Evolutionary conservation across 331 rosid species (phyloP), one percentile per base, ranked within the genome.

Genomic region (Malus hybrid): DNA sequence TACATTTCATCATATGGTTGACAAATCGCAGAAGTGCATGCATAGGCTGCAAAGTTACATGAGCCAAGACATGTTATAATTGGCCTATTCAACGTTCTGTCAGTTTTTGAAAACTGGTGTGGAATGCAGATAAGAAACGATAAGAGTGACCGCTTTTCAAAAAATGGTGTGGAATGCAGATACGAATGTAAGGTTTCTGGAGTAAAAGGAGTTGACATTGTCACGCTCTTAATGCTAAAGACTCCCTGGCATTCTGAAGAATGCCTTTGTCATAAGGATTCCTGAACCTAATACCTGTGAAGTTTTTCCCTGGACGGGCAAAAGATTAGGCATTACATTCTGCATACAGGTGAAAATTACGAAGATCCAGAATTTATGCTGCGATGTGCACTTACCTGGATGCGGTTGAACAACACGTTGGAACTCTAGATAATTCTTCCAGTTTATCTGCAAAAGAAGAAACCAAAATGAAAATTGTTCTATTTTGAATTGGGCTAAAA

Each of bases 341-440:
- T 70, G 20, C 28, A 34, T n/a, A 24, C 39, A 65, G 57, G 50
- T 18, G 20, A 27, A 12, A 73, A 54, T 62, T 6, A 36, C 32
- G 20, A 61, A 16, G n/a, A 56, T 57, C 4, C 10, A 10, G 28
- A 66, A 61, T 19, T 29, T 2, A 3, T 70, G 18, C 56, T 67
- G 55, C 32, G 20, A 80, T 2, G 46, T 48, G 22, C 69, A 54
- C 64, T 52, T 77, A 84, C 90, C 90, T 70, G 73, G 79, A n/a
- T 82, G 78, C 10, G 80, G 67, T 12, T 75, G 81, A 64, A 42
- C 59, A 79, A 50, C 44, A 46, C 15, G 28, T 39, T 82, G 88
- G 78, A 87, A 87, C 74, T 87, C 90, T 9, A 85, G 85, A 78
- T 84, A 80, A 74, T 81, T 84, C 75, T 76, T 68, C 90, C 88